phyloP scores from a whole-genome alignment of 2,329 filamentous ascomycete species.

The Fusarium subtropicale region DNA sequence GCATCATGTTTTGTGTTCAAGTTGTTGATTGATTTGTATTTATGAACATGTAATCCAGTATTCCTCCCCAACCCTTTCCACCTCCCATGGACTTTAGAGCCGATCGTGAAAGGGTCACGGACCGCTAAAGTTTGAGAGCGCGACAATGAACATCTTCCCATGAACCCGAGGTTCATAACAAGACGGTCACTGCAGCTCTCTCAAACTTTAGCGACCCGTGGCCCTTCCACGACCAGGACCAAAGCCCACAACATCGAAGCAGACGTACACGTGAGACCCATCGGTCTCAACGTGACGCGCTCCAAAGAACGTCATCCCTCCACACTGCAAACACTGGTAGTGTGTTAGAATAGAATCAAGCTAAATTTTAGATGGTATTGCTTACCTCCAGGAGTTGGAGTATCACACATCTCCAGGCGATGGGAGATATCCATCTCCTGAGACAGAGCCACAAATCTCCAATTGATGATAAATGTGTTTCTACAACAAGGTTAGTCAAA shows the following conservation, averaged over 20 bases:
- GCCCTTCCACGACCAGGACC: slow-evolving; percentile 5
- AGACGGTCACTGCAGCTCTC: slow-evolving; percentile 12
- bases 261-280: slow-evolving; percentile 61
- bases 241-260: slow-evolving; percentile 59
- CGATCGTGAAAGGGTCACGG: background rate
- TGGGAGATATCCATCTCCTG: slow-evolving; percentile 60
- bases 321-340: slow-evolving; percentile 54
- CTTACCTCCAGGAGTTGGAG: slow-evolving; percentile 57
- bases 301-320: slow-evolving; percentile 54
- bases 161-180: slow-evolving; percentile 30
- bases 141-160: background rate
- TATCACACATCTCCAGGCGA: slow-evolving; percentile 57
- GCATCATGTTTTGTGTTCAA: background rate
- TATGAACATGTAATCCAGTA: background rate
- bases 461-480: background rate
- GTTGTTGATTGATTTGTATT: slow-evolving; percentile 7
- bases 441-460: slow-evolving; percentile 52
- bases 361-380: background rate
- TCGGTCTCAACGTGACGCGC: slow-evolving; percentile 52
- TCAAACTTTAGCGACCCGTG: slow-evolving; percentile 1
- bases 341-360: slow-evolving; percentile 19
- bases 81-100: background rate
- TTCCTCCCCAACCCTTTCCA: background rate
- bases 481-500: background rate
- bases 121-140: background rate